phyloP scores from a whole-genome alignment of 495 filamentous ascomycete genomes.

The Hypoxylon lienhwacheense region DNA sequence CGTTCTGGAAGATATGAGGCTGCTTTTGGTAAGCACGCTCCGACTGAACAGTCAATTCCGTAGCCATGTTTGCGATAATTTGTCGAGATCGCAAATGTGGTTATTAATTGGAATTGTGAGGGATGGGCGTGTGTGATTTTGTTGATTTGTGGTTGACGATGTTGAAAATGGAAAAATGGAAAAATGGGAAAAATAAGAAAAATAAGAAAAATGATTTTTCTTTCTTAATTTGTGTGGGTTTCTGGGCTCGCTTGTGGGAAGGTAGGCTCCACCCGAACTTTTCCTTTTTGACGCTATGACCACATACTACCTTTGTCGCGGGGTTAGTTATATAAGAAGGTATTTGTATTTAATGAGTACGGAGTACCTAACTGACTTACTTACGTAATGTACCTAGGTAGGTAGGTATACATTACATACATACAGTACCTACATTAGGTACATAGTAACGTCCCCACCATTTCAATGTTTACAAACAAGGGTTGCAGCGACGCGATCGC shows the following conservation, averaged over 20 bases:
- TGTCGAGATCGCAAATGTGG: conserved; percentile 43
- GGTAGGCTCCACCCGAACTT: conserved; percentile 13
- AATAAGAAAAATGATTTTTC: conserved; percentile 39
- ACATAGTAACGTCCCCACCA: not conserved
- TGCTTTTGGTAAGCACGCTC: conserved; percentile 99
- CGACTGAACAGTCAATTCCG: conserved; percentile 96
- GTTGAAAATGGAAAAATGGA: conserved; percentile 25
- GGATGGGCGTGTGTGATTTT: no score
- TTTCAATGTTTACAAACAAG: conserved; percentile 40
- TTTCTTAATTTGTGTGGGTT: conserved; percentile 36
- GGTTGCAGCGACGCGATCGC: conserved; percentile 31
- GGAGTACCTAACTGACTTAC: no score
- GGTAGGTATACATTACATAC: no score
- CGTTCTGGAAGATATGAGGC: conserved; percentile 98
- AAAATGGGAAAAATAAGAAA: conserved; percentile 34
- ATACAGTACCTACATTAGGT: no score
- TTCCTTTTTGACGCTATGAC: conserved; percentile 18
- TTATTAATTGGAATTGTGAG: conserved; percentile 24
- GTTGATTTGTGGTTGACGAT: conserved; percentile 31
- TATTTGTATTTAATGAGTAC: no score
- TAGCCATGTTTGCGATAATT: conserved; percentile 83
- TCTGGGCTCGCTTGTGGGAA: conserved; percentile 38
- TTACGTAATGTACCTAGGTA: no score
- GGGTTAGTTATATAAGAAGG: not conserved
- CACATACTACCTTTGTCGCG: no score